Percentiles rank a stretch among this genome's conserved stretches.
Conservation (phyloP, 805 yeast species). For the Diddensiella caesifluorescens region DNA sequence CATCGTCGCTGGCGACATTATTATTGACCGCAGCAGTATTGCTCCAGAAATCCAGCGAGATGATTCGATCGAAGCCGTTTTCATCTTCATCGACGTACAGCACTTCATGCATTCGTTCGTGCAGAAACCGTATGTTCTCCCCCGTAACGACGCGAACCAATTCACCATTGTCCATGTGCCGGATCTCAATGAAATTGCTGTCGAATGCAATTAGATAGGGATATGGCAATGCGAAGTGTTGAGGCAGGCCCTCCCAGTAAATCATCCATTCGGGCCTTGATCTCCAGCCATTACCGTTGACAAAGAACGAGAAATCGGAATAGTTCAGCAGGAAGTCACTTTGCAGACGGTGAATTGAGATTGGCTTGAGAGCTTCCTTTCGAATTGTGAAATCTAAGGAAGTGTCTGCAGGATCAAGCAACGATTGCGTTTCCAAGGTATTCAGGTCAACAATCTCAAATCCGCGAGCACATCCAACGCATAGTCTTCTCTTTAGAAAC, state of each 20-base stretch:
- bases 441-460: conserved; percentile 89
- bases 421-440: conserved; percentile 78
- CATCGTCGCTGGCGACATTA: too few species aligned
- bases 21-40: conserved; percentile 18
- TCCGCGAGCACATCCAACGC: conserved; percentile 95
- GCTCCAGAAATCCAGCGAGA: conserved; percentile 83
- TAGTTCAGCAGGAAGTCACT: conserved; percentile 84
- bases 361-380: conserved; percentile 77
- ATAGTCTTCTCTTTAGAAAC: conserved; percentile 78
- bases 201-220: conserved; percentile 93
- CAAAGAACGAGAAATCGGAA: conserved; percentile 90
- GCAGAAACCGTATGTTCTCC: conserved; percentile 83
- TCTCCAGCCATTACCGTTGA: conserved; percentile 94
- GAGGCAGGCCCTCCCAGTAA: conserved; percentile 96
- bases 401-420: conserved; percentile 97
- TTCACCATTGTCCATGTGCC: conserved; percentile 85
- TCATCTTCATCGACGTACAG: conserved; percentile 89
- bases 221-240: conserved; percentile 85
- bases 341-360: conserved; percentile 85
- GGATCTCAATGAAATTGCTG: conserved; percentile 80
- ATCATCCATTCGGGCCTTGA: conserved; percentile 90
- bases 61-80: conserved; percentile 85
- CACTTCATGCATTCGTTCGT: conserved; percentile 88
- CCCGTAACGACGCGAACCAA: conserved; percentile 85
- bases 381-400: conserved; percentile 89